These are phyloP conservation scores for Fusarium sulawesiense DNA, from an alignment of 2,329 filamentous ascomycete species.

Conservation along the genomic window DNA sequence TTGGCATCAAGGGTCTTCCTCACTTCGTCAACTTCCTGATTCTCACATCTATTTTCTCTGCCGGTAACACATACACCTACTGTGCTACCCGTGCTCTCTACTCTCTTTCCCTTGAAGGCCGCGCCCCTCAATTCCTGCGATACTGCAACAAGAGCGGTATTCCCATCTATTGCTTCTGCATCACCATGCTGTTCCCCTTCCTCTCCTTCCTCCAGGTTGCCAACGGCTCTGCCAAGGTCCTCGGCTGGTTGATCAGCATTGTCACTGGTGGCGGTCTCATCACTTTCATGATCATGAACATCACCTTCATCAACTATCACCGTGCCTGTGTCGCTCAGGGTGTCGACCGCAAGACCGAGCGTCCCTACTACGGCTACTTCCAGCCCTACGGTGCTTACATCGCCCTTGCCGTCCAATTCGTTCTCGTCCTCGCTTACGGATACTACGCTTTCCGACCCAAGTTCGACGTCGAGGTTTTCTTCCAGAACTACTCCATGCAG, in stretches of 20 bases:
- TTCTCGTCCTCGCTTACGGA: slow-evolving; percentile 62
- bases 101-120: slow-evolving; percentile 60
- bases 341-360: slow-evolving; percentile 60
- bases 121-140: slow-evolving; percentile 62
- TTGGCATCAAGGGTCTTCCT: slow-evolving; percentile 63
- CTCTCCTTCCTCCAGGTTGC: slow-evolving; percentile 63
- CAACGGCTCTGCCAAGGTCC: slow-evolving; percentile 59
- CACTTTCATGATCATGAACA: slow-evolving; percentile 66
- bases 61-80: slow-evolving; percentile 54
- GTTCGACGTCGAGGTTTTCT: slow-evolving; percentile 61
- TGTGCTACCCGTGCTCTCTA: slow-evolving; percentile 62
- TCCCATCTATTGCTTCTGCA: slow-evolving; percentile 65
- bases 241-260: slow-evolving; percentile 65
- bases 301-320: slow-evolving; percentile 60
- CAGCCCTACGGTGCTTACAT: slow-evolving; percentile 56
- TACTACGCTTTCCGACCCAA: slow-evolving; percentile 60
- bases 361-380: slow-evolving; percentile 66
- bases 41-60: slow-evolving; percentile 51
- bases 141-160: slow-evolving; percentile 70
- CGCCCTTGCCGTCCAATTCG: slow-evolving; percentile 53
- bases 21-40: slow-evolving; percentile 67
- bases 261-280: slow-evolving; percentile 67
- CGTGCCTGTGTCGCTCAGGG: slow-evolving; percentile 64
- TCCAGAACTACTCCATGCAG: slow-evolving; percentile 67
- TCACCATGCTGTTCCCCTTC: slow-evolving; percentile 64